Evolutionary conservation across 495 filamentous ascomycete genomes (phyloP).

Genomic region (Hypoxylon fragiforme): DNA sequence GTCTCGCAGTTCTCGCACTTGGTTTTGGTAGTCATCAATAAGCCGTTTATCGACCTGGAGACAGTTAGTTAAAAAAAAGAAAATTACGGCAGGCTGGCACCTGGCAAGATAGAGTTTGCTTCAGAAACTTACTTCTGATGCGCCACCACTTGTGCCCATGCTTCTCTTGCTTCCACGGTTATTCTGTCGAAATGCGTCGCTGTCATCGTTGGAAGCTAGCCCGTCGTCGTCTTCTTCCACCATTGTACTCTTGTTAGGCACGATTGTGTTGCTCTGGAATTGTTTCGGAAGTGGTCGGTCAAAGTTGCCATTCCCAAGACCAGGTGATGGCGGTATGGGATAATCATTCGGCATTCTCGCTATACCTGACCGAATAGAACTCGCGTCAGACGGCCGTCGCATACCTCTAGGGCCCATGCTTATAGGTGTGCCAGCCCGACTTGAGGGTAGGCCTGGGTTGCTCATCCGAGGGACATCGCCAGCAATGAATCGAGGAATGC

Average conservation of each 20-base stretch:
- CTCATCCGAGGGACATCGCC: slow-evolving; percentile 66
- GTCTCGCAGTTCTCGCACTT: slow-evolving; percentile 72
- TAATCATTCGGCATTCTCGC: slow-evolving; percentile 48
- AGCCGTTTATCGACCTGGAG: slow-evolving; percentile 67
- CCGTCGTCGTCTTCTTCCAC: slow-evolving; percentile 91
- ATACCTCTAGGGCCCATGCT: slow-evolving; percentile 54
- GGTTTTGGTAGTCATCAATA: slow-evolving; percentile 74
- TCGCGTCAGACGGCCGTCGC: slow-evolving; percentile 58
- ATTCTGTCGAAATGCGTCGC: slow-evolving; percentile 52
- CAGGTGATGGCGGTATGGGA: slow-evolving; percentile 50
- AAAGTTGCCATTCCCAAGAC: slow-evolving; percentile 46
- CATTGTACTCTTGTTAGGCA: slow-evolving; percentile 98
- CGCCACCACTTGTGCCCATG: slow-evolving; percentile 45
- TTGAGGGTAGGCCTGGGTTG: slow-evolving; percentile 64
- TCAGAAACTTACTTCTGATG: slow-evolving; percentile 57
- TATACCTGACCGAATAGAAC: slow-evolving; percentile 47
- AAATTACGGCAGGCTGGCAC: too few relatives aligned
- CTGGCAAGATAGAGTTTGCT: too few relatives aligned
- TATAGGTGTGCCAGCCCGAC: slow-evolving; percentile 59
- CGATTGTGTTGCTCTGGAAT: slow-evolving; percentile 93
- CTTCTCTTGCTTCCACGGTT: slow-evolving; percentile 61
- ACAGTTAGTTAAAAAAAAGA: too few relatives aligned
- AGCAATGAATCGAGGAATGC: slow-evolving; percentile 79
- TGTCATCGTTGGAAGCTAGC: slow-evolving; percentile 47
- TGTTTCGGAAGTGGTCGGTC: slow-evolving; percentile 75